These are phyloP conservation scores for Rubia tinctorum DNA, from an alignment of 305 asterid species.

Conservation along the genomic window DNA sequence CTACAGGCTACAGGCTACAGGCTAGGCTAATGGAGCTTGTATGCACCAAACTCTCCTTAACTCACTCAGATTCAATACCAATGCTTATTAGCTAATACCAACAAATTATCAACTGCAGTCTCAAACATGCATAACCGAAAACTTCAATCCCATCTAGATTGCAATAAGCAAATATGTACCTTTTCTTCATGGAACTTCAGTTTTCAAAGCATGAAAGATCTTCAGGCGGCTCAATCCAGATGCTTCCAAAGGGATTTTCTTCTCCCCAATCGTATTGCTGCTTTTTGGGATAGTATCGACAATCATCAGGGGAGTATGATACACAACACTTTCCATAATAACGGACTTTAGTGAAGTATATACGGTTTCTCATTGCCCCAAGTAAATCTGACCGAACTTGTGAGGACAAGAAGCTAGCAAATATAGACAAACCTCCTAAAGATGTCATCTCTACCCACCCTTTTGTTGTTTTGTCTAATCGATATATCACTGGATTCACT, in stretches of 20 bases:
- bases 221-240: slow-evolving; percentile 90
- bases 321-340: slow-evolving; percentile 75
- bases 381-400: slow-evolving; percentile 66
- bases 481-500: slow-evolving; percentile 58
- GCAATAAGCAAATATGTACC: slow-evolving; percentile 17
- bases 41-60: too few species aligned
- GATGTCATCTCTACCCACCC: slow-evolving; percentile 57
- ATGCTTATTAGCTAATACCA: too few species aligned
- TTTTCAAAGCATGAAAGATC: slow-evolving; percentile 50
- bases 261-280: slow-evolving; percentile 73
- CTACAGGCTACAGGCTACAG: too few species aligned
- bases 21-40: too few species aligned
- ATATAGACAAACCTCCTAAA: slow-evolving; percentile 60
- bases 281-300: slow-evolving; percentile 72
- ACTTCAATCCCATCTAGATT: too few species aligned
- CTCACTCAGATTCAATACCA: too few species aligned
- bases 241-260: slow-evolving; percentile 62
- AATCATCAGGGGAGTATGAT: slow-evolving; percentile 51
- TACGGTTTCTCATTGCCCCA: slow-evolving; percentile 64
- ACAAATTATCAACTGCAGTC: too few species aligned
- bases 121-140: too few species aligned
- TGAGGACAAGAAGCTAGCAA: slow-evolving; percentile 72
- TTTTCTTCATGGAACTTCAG: background rate
- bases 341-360: slow-evolving; percentile 78
- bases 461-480: slow-evolving; percentile 48